Evolutionary conservation across 129 eudicot genomes (phyloP), one percentile per base, ranked within the genome.

Genomic region (Flaveria bidentis): DNA sequence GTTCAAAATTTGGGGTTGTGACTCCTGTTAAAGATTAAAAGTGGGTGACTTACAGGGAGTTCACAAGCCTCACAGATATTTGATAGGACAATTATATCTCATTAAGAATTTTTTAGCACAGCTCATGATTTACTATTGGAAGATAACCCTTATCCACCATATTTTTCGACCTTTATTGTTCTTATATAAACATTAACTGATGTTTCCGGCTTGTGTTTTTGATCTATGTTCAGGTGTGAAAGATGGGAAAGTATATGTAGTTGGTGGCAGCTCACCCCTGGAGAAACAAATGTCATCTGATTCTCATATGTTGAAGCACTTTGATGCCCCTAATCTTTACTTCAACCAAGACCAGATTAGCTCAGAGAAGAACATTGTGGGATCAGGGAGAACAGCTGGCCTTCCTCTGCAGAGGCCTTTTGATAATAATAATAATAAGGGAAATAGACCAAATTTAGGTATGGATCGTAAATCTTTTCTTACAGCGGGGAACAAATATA

Each of bases 321-420:
- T 85, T 76, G 83, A 82, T 69, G 72, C 76, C 75, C 85, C 84
- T 13, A 80, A 72, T 68, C 72, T 76, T 69, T 76, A 83, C 78
- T 81, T 53, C 13, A 78, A 44, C 47, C 84, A 67, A 78, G 85
- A 85, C 63, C 90, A 71, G 74, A 67, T 77, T 81, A 81, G 74
- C 82, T 61, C 80, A 47, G 91, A 80, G 46, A 78, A 82, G 69
- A 84, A 80, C 76, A 45, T 78, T 8, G 78, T 71, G 57, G 87
- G 89, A 86, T 63, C 86, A 7, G 91, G 86, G 72, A 87, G 89
- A 80, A 85, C 85, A 78, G 46, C 77, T 79, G 80, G 82, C 28
- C 87, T 71, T 67, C 77, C 86, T 78, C 72, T 81, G 74, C 83
- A 73, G 67, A 80, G 80, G 66, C 85, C 81, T 73, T 71, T 81